Percentiles rank a stretch among this genome's conserved stretches.
Evolutionary conservation across 139 green algal species (phyloP).

Genomic region (Chloropicon primus): DNA sequence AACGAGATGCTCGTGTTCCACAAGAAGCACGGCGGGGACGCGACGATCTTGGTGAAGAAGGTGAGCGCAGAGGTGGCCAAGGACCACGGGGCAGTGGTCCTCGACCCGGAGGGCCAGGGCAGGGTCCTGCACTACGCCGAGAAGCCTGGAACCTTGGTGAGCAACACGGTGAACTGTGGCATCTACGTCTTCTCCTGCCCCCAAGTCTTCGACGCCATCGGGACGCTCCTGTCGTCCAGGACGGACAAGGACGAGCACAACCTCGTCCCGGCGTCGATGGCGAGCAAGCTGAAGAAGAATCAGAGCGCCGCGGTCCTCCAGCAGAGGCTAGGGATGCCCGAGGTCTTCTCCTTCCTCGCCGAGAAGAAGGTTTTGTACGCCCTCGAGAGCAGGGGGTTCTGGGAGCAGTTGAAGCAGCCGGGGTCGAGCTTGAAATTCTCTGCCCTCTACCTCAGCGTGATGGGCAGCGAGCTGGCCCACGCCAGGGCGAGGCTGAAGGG

Average conservation of each 20-base stretch:
- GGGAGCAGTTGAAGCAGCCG: constrained; percentile 32
- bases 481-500: background rate
- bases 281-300: background rate
- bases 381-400: constrained; percentile 29
- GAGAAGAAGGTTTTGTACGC: constrained; percentile 31
- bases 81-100: constrained; percentile 23
- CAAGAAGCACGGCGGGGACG: constrained; percentile 22
- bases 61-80: constrained; percentile 14
- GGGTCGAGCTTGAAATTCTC: constrained; percentile 22
- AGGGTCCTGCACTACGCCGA: constrained; percentile 28
- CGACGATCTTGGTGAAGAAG: constrained; percentile 27
- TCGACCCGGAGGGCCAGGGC: constrained; percentile 12
- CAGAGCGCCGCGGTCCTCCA: background rate
- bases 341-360: constrained; percentile 22
- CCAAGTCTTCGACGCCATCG: constrained; percentile 19
- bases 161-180: constrained; percentile 30
- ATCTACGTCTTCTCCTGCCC: constrained; percentile 25
- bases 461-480: constrained; percentile 1
- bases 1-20: constrained; percentile 22
- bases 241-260: background rate
- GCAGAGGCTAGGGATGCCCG: background rate
- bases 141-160: constrained; percentile 33
- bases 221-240: background rate
- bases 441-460: constrained; percentile 22
- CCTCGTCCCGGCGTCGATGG: background rate